Base-by-base conservation (phyloP, 148 eudicot species). In the Amaranthus hypochondriacus region DNA sequence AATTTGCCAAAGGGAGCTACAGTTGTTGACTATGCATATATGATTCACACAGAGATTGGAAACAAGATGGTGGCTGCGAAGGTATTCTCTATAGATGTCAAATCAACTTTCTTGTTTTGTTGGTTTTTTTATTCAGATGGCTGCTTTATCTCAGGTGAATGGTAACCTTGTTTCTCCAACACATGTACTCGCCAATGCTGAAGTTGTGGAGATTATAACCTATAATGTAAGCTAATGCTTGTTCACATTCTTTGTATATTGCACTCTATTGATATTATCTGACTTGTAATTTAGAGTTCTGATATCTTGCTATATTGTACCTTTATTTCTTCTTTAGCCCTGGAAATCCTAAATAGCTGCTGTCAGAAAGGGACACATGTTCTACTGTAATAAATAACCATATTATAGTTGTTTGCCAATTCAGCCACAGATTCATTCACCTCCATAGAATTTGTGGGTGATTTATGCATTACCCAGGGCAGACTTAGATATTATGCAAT, bases 21-120 rank as follows among this genome's bases (percentile, higher is more conserved):
- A 56, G 90, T 90, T 21, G 83, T 95, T 78, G 98, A 95, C 82
- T 95, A 92, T 81, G 98, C 98, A 56, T 95, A 95, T 76, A 95
- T 92, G 93, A 95, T 95, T 75, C 96, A 95, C 82, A 95, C 97
- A 70, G 98, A 95, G 73, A 86, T 92, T 77, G 98, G 98, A 63
- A 95, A 95, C 87, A 87, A 83, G 78, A 92, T 92, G 97, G 96
- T 95, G 79, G 98, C 98, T 81, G 97, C 98, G 48, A 95, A 92
- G 97, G 98, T 90, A 87, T 56, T 42, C 62, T 60, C 62, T 69
- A 21, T 62, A 9, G 54, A 74, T 5, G 59, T 79, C 81, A 47
- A 21, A 39, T 50, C 46, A 59, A 52, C 69, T 43, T 67, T 39
- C 49, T 46, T 62, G 9, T 69, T 77, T 12, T 65, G 52, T 65